phyloP scores from a whole-genome alignment of 257 asterid species.

The Jasminum sambac region DNA sequence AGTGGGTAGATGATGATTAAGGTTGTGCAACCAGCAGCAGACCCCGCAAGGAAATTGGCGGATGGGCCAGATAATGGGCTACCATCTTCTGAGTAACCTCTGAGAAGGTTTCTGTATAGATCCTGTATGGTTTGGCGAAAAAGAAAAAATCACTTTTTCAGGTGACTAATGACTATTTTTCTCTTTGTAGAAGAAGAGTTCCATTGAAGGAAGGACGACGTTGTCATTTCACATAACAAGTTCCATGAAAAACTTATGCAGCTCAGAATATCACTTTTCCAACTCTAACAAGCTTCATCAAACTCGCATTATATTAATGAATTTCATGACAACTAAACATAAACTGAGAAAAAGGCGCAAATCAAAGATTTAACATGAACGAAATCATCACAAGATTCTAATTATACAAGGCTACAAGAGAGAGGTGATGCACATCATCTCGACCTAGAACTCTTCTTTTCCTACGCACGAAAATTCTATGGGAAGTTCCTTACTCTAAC shows the following conservation, averaged over 20 bases:
- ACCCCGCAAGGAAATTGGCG: conserved; percentile 81
- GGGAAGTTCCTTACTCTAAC: neutral
- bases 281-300: no score
- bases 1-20: conserved; percentile 88
- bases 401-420: no score
- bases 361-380: neutral
- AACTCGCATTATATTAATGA: neutral
- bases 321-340: neutral
- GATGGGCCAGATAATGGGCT: conserved; percentile 67
- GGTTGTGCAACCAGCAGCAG: conserved; percentile 92
- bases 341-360: neutral
- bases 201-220: no score
- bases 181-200: no score
- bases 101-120: conserved; percentile 69
- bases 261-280: no score
- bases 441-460: neutral
- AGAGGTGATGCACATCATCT: neutral
- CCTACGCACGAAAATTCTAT: neutral
- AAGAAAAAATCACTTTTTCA: no score
- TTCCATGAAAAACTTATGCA: no score
- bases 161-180: no score
- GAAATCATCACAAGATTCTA: neutral
- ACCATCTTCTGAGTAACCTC: conserved; percentile 50
- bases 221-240: no score
- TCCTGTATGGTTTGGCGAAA: no score